These are phyloP conservation scores for Eucommia ulmoides DNA, from an alignment of 257 asterid species.

Conservation along the genomic window DNA sequence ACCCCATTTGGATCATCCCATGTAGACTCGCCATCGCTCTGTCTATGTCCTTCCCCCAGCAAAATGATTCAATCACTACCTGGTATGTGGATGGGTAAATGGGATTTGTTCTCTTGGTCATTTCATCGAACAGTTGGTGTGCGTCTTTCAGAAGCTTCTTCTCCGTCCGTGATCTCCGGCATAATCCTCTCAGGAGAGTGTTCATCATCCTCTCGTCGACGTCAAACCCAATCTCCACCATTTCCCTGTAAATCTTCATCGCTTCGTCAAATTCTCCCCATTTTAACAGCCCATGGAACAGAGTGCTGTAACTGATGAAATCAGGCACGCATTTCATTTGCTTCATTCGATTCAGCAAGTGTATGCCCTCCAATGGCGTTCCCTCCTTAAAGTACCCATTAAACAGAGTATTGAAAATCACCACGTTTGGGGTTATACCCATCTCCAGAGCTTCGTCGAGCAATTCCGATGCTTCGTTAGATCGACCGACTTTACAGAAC, in stretches of 20 bases:
- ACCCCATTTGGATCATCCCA: conserved; percentile 35
- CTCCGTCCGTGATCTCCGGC: conserved; percentile 43
- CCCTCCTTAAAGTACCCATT: conserved; percentile 73
- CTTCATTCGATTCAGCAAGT: conserved; percentile 41
- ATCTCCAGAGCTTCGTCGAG: conserved; percentile 40
- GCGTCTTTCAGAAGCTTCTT: conserved; percentile 27
- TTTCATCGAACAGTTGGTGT: conserved; percentile 26
- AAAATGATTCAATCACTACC: conserved; percentile 46
- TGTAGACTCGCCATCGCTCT: conserved; percentile 21
- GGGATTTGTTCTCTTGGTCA: conserved; percentile 20
- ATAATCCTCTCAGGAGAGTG: conserved; percentile 51
- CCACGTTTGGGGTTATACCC: conserved; percentile 41
- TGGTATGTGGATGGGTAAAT: conserved; percentile 28
- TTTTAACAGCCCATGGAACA: conserved; percentile 67
- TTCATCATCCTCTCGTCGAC: conserved; percentile 72
- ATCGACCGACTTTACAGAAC: conserved; percentile 69
- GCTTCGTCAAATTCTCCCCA: conserved; percentile 50
- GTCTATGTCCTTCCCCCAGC: conserved; percentile 25
- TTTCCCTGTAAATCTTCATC: conserved; percentile 29
- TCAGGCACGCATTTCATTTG: conserved; percentile 46
- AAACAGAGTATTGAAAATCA: conserved; percentile 56
- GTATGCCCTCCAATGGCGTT: conserved; percentile 45
- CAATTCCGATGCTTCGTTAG: conserved; percentile 55
- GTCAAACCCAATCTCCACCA: conserved; percentile 27
- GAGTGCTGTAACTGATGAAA: conserved; percentile 44